Evolutionary conservation across 148 eudicot genomes (phyloP).

Genomic region (Chenopodium album): DNA sequence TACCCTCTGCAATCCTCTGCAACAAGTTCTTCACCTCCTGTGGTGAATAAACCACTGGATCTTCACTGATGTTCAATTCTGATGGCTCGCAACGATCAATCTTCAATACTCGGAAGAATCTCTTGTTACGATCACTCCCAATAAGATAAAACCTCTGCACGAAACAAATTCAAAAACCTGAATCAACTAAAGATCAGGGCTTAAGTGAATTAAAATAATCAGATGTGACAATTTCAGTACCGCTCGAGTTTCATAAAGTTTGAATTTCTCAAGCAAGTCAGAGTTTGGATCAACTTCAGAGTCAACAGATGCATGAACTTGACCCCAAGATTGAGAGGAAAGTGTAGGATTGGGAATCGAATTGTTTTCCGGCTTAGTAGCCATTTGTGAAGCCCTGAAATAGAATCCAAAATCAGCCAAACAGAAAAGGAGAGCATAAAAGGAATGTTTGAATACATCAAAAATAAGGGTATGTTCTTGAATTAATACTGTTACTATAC

Average conservation of each 20-base stretch:
- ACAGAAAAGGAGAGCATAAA: neutral
- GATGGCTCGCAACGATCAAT: conserved; percentile 89
- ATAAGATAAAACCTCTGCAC: conserved; percentile 78
- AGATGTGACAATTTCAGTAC: conserved; percentile 27
- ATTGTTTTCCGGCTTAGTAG: conserved; percentile 43
- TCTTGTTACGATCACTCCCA: conserved; percentile 87
- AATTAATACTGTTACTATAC: too few species aligned
- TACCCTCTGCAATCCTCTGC: conserved; percentile 89
- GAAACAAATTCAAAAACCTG: neutral
- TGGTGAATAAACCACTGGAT: conserved; percentile 86
- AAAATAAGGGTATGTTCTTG: too few species aligned
- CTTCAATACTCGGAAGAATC: conserved; percentile 76
- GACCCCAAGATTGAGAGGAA: conserved; percentile 38
- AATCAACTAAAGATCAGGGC: neutral
- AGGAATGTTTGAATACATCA: neutral
- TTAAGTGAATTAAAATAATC: neutral
- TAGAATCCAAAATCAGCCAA: neutral
- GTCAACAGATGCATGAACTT: conserved; percentile 46
- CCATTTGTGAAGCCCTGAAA: conserved; percentile 34
- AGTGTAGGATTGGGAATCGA: conserved; percentile 33
- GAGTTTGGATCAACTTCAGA: conserved; percentile 64
- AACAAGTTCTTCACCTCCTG: conserved; percentile 84
- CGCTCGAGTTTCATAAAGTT: conserved; percentile 92
- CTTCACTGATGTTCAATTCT: conserved; percentile 85
- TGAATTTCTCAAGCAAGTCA: conserved; percentile 83